Evolutionary conservation across 176 grass and related monocot species (phyloP).

Genomic region (Lolium rigidum): DNA sequence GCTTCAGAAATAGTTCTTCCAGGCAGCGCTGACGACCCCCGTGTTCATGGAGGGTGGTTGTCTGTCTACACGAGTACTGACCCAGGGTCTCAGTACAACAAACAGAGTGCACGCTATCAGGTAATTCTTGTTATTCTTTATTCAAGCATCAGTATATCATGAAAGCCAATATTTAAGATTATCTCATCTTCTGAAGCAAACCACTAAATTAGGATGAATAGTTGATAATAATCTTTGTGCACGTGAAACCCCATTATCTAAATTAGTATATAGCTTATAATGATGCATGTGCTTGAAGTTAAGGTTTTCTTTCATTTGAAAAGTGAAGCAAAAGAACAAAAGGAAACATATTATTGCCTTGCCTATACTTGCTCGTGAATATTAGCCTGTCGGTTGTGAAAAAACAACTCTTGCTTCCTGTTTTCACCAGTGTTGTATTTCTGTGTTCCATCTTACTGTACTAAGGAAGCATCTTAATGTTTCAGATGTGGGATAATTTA

Average conservation of each 20-base stretch:
- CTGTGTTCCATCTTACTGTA: conserved; percentile 3
- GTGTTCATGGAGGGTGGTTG: conserved; percentile 84
- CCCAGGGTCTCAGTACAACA: conserved; percentile 63
- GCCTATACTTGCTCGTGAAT: conserved; percentile 15
- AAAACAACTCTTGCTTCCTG: conserved; percentile 1
- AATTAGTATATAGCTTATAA: conserved; percentile 33
- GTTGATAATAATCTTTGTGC: conserved; percentile 12
- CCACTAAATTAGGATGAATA: neutral
- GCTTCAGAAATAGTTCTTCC: conserved; percentile 58
- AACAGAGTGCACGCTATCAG: conserved; percentile 68
- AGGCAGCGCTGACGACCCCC: conserved; percentile 31
- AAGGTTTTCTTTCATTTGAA: conserved; percentile 26
- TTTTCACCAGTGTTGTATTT: conserved; percentile 7
- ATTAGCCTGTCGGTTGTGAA: neutral
- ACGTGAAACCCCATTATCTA: conserved; percentile 21
- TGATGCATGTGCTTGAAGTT: conserved; percentile 35
- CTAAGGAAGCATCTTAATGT: conserved; percentile 40
- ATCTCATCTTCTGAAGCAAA: conserved; percentile 22
- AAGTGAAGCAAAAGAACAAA: conserved; percentile 26
- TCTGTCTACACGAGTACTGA: conserved; percentile 74
- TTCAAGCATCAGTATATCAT: conserved; percentile 29
- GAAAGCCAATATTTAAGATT: conserved; percentile 1
- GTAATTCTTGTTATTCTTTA: conserved; percentile 50
- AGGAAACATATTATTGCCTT: neutral
- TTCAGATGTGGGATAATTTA: conserved; percentile 21